Evolutionary conservation across 2,329 filamentous ascomycete species (phyloP), one percentile per base, ranked within the genome.

Genomic region (Phialemonium atrogriseum): DNA sequence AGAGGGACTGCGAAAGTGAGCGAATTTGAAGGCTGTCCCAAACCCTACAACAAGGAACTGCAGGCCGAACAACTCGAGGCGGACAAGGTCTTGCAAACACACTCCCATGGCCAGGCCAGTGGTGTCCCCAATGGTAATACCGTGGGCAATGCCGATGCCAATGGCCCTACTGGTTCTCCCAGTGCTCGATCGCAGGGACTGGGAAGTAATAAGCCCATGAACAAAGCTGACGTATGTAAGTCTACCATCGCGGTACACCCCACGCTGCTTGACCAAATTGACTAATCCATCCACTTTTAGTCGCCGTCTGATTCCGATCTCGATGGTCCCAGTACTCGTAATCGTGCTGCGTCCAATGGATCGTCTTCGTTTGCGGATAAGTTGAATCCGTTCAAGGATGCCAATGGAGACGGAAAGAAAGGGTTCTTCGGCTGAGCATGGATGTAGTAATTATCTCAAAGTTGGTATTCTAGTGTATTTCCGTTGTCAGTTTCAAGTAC

Each of bases 11-110:
- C n/a, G n/a, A n/a, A n/a, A n/a, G n/a, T n/a, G n/a, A 70, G 76
- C 30, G 69, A 70, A 22, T 80, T 77, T 37, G 66, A 70, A 24
- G 78, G 79, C 9, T 75, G 77, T 40, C 77, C 77, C 5, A 64
- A 66, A 42, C 32, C 34, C 13, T 24, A 33, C 7, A 54, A 62
- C 35, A 58, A 69, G 25, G 57, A 60, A 13, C 50, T 55, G 15
- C 38, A 44, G 12, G 33, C 30, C 21, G 27, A 34, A 18, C 18
- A 24, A 21, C 9, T 23, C 24, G 16, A 19, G 14, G 20, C 13
- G 6, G 19, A 24, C 20, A 30, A n/a, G n/a, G n/a, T n/a, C 18
- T 9, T n/a, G n/a, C 27, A 16, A 18, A 5, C 18, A 18, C 27
- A 29, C 27, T 5, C 13, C 27, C 16, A 29, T 12, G 3, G 16